Percentiles rank a stretch among this genome's conserved stretches.
Conservation (phyloP, 2,329 filamentous ascomycete species). For the Fusarium tanahbumbuense region DNA sequence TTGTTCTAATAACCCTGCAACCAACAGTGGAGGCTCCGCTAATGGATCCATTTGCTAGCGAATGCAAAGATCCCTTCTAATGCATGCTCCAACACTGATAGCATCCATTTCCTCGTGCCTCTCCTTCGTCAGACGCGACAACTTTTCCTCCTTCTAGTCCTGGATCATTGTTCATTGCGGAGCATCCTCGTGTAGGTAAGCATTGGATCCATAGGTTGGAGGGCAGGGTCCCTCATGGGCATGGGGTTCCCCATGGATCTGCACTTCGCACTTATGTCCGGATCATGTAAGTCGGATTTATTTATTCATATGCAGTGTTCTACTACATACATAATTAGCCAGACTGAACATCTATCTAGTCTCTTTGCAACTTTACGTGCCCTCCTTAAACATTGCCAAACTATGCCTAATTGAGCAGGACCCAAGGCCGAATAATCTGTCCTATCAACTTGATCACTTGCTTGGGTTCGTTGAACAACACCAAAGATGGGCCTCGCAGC, state of each 20-base stretch:
- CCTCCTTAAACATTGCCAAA: background rate
- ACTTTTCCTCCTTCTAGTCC: constrained; percentile 15
- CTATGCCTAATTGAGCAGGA: constrained; percentile 5
- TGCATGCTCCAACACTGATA: constrained; percentile 6
- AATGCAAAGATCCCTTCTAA: constrained; percentile 16
- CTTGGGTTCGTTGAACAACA: background rate
- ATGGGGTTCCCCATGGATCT: constrained; percentile 25
- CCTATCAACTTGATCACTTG: background rate
- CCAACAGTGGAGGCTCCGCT: background rate
- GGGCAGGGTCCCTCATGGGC: constrained; percentile 18
- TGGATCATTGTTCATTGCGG: constrained; percentile 20
- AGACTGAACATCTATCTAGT: background rate
- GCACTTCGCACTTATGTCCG: constrained; percentile 16
- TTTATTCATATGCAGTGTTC: background rate
- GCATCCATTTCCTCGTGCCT: background rate
- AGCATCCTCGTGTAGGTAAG: constrained; percentile 21
- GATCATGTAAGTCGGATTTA: constrained; percentile 9
- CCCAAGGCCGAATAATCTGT: background rate
- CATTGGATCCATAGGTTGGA: background rate
- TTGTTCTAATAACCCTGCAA: background rate
- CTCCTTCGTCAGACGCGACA: background rate
- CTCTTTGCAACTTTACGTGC: background rate
- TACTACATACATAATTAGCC: background rate
- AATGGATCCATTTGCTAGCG: background rate
- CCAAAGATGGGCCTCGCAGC: background rate